Evolutionary conservation across 768 basidiomycete genomes (phyloP), one percentile per base, ranked within the genome.

Genomic region (Suillus fuscotomentosus): DNA sequence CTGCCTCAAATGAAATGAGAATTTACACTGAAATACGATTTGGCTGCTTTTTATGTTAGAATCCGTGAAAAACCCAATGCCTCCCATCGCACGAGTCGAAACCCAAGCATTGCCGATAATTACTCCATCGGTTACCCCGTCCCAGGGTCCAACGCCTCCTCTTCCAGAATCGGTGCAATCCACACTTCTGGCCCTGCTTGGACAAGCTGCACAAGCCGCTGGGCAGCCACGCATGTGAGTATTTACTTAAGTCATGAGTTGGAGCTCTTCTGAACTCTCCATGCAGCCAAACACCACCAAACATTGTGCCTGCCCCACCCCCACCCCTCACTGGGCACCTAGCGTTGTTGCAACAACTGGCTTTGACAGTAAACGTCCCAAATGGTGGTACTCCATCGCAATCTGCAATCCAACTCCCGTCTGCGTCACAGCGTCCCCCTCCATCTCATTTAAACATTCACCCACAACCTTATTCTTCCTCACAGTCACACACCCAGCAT

Each of bases 321-420:
- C 31, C 31, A 31, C 77, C 76, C 56, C 77, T 77, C 60, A 70
- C 85, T 70, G 84, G 85, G 66, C 76, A 90, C 72, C 78, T 94
- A 62, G 87, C 89, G 56, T 79, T 91, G 68, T 79, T 95, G 70
- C 91, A 92, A 72, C 91, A 92, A 73, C 82, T 94, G 73, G 83
- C 90, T 61, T 86, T 87, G 70, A 84, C 84, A 70, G 84, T 88
- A 48, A 81, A 77, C 65, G 73, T 74, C 47, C 70, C 69, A 80
- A 74, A 24, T 63, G 76, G 66, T 62, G 77, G 70, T 60, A 56
- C 68, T 7, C 60, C 62, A 31, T 67, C 70, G 2, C 67, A 69
- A 22, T 67, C 72, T 63, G 73, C 27, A 62, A 15, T 38, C 15
- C 43, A 39, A 11, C 38, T 51, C 27, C 65, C 68, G 61, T 70